phyloP scores from a whole-genome alignment of 352 stramenopile genomes.

The Phytophthora meadii region DNA sequence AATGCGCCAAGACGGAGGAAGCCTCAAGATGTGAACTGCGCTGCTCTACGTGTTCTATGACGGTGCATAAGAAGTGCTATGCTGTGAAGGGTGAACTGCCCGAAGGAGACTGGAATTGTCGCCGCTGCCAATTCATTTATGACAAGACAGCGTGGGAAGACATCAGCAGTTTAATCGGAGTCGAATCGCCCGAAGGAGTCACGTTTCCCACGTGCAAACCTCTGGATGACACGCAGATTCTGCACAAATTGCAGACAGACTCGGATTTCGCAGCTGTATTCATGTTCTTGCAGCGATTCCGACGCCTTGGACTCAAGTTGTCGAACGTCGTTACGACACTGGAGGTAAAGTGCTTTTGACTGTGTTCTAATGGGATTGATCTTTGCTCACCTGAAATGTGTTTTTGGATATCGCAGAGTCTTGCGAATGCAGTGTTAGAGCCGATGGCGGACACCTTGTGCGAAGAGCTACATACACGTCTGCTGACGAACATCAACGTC shows the following conservation, averaged over 20 bases:
- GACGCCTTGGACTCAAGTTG: constrained; percentile 61
- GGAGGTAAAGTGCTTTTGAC: constrained; percentile 33
- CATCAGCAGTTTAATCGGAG: constrained; percentile 24
- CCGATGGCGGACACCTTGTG: constrained; percentile 44
- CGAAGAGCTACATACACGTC: constrained; percentile 52
- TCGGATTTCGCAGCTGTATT: constrained; percentile 68
- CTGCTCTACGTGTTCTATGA: constrained; percentile 71
- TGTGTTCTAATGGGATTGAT: not conserved
- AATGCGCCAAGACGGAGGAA: constrained; percentile 57
- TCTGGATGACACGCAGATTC: constrained; percentile 35
- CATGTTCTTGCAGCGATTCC: constrained; percentile 75
- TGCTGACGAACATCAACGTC: constrained; percentile 58
- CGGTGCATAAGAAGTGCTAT: constrained; percentile 79
- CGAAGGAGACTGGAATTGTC: constrained; percentile 61
- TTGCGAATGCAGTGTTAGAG: constrained; percentile 46
- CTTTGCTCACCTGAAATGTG: constrained; percentile 1
- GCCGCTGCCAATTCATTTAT: constrained; percentile 59
- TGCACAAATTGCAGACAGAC: constrained; percentile 48
- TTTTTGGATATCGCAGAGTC: constrained; percentile 18
- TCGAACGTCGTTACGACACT: constrained; percentile 52
- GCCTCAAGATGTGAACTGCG: constrained; percentile 63
- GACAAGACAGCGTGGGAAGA: constrained; percentile 42
- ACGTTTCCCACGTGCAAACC: constrained; percentile 48
- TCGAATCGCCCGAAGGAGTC: constrained; percentile 19
- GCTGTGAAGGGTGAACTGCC: constrained; percentile 48